These are phyloP conservation scores for Fusarium chuoi DNA, from an alignment of 2,329 filamentous ascomycete genomes.

Conservation along the genomic window DNA sequence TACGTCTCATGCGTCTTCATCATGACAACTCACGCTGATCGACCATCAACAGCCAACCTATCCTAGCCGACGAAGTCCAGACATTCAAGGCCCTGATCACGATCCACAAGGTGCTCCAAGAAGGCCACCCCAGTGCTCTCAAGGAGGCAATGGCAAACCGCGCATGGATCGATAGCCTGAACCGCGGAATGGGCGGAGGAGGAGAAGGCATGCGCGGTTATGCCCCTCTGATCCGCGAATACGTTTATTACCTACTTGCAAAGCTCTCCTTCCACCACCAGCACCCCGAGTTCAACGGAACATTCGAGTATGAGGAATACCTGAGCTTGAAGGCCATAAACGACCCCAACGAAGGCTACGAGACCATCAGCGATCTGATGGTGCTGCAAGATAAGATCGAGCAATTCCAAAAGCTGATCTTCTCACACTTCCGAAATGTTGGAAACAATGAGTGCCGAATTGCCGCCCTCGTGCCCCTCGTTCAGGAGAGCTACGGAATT, in stretches of 20 bases:
- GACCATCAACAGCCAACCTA: slow-evolving; percentile 78
- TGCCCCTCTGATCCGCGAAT: slow-evolving; percentile 92
- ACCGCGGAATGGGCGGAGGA: slow-evolving; percentile 80
- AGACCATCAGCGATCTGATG: slow-evolving; percentile 98
- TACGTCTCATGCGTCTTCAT: slow-evolving; percentile 60
- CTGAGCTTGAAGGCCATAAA: slow-evolving; percentile 98
- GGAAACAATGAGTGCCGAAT: slow-evolving; percentile 97
- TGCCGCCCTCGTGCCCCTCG: slow-evolving; percentile 89
- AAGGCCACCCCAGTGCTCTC: slow-evolving; percentile 89
- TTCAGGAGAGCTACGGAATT: slow-evolving; percentile 98
- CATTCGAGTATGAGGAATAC: slow-evolving; percentile 99
- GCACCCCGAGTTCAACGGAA: slow-evolving; percentile 97
- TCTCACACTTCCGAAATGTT: slow-evolving; percentile 92
- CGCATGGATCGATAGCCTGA: slow-evolving; percentile 92
- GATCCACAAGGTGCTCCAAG: slow-evolving; percentile 96
- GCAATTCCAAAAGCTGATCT: slow-evolving; percentile 97
- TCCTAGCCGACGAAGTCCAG: slow-evolving; percentile 97
- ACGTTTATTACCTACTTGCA: slow-evolving; percentile 92
- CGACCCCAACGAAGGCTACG: slow-evolving; percentile 96
- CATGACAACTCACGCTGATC: slow-evolving; percentile 14
- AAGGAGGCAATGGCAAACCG: slow-evolving; percentile 90
- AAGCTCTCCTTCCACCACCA: slow-evolving; percentile 97
- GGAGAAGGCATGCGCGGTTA: slow-evolving; percentile 92
- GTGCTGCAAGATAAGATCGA: slow-evolving; percentile 97
- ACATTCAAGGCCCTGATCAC: slow-evolving; percentile 99